Base-by-base conservation (phyloP, 2,329 filamentous ascomycete genomes). In the Diaporthe australafricana region DNA sequence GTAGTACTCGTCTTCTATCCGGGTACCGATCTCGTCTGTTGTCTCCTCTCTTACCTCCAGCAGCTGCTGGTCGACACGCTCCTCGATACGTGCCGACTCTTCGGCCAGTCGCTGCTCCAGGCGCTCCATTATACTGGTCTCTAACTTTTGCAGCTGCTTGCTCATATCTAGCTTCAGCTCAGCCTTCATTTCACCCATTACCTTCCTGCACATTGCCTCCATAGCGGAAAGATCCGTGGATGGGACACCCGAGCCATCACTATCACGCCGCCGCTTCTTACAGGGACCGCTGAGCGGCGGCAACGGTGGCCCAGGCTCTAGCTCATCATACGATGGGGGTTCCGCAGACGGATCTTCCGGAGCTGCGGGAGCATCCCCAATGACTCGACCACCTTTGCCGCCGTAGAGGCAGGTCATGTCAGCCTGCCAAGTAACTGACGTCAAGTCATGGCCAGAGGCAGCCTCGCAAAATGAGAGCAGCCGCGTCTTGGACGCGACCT, bases 331-430 rank as follows among this genome's bases (percentile, higher is more conserved):
- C 2, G 69, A 66, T 20, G 69, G 69, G 12, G 50, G 69, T 1
- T 53, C 25, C 1, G 17, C 60, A 25, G 14, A 27, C 0, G 60
- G 5, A 14, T 6, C 48, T 14, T 56, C 42, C 0, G 60, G 5
- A 14, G 7, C 48, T 14, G 48, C 42, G 20, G 42, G 9, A 0
- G 9, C 16, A 1, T 48, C 48, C 9, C 3, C 35, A 14, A 70
- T 20, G 14, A 70, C 35, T 35, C 63, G 69, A 6, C 69, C 69
- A 50, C 69, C 69, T 56, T 66, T 47, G 60, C 69, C 69, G 17
- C 60, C 27, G 25, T 70, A 70, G 4, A 70, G 57, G 48, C 69
- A 56, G 48, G 30, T 27, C 38, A 70, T 42, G 47, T 70, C 69
- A n/a, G 69, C 69, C 56, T 70, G 57, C 35, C 69, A 65, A 16